Conservation (phyloP, 371 early-diverging fungal species). For the Mortierella sp. region DNA sequence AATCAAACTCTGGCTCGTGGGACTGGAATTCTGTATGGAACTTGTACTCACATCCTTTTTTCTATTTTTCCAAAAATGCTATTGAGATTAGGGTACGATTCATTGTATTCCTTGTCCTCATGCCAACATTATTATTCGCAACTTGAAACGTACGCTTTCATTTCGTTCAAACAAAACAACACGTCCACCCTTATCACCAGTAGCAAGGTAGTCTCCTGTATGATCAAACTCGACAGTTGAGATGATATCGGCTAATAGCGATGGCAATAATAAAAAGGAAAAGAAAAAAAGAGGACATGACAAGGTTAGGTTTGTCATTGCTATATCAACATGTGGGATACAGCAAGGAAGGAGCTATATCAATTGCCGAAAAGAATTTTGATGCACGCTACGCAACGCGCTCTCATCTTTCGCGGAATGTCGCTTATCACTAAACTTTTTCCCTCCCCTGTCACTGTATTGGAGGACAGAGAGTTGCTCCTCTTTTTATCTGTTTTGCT, state of each 20-base stretch:
- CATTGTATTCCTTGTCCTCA: neutral
- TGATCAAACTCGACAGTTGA: slow-evolving; percentile 98
- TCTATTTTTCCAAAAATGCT: slow-evolving; percentile 61
- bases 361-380: too few relatives aligned
- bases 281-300: neutral
- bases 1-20: slow-evolving; percentile 99
- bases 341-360: too few relatives aligned
- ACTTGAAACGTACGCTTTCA: slow-evolving; percentile 83
- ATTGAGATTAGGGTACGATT: neutral
- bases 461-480: neutral
- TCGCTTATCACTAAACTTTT: neutral
- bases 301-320: neutral
- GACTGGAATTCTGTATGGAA: slow-evolving; percentile 99
- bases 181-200: slow-evolving; percentile 98
- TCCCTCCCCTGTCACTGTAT: neutral
- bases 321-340: neutral
- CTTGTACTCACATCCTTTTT: slow-evolving; percentile 99
- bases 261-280: neutral
- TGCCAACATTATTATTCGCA: slow-evolving; percentile 1
- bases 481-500: neutral
- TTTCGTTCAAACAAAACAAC: slow-evolving; percentile 98
- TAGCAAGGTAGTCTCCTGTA: slow-evolving; percentile 97
- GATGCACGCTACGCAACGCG: neutral
- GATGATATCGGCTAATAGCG: slow-evolving; percentile 93
- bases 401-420: slow-evolving; percentile 3